Base-by-base conservation (phyloP, 108 stramenopile species). In the Mediolabrus comicus region DNA sequence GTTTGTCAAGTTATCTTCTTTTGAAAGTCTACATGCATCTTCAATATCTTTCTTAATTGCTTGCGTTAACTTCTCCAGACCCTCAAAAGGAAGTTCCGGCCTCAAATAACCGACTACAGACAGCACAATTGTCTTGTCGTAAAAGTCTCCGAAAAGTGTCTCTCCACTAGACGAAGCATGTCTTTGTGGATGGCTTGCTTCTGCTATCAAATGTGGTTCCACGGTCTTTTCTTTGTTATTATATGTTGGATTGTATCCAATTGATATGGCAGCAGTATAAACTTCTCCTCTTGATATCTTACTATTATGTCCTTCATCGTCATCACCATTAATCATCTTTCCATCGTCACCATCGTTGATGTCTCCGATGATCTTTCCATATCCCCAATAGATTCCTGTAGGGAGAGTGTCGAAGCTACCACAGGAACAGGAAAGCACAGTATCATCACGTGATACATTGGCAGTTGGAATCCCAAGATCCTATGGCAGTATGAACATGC, bases 381-480 rank as follows among this genome's bases (percentile, higher is more conserved):
- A 94, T 14, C 91, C 92, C 87, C 92, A 96, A 51, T 92, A 96
- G 13, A 94, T 95, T 17, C 88, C 87, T 6, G 84, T 84, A 12
- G 92, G 92, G 24, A 92, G 75, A 36, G 85, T 72, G 36, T 86
- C 84, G 70, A 91, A 88, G 39, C 74, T 71, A 5, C 77, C 82
- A 26, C 46, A 52, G 7, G 59, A 73, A 43, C 80, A 71, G 41
- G 39, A 43, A 32, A 77, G 49, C 8, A 46, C 31, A 19, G 67
- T 35, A 36, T 70, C 65, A 14, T 74, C 79, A 13, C 53, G 51
- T n/a, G 52, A 58, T 17, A 71, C 64, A 65, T 97, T 97, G 49
- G 96, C 96, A 9, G 96, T 97, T 9, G 96, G 96, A 38, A 97
- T 95, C 1, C 96, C 96, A 24, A 97, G 85, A 64, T 97, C 94